Evolutionary conservation across 352 stramenopile species (phyloP).

Genomic region (Phytopythium helicoides): DNA sequence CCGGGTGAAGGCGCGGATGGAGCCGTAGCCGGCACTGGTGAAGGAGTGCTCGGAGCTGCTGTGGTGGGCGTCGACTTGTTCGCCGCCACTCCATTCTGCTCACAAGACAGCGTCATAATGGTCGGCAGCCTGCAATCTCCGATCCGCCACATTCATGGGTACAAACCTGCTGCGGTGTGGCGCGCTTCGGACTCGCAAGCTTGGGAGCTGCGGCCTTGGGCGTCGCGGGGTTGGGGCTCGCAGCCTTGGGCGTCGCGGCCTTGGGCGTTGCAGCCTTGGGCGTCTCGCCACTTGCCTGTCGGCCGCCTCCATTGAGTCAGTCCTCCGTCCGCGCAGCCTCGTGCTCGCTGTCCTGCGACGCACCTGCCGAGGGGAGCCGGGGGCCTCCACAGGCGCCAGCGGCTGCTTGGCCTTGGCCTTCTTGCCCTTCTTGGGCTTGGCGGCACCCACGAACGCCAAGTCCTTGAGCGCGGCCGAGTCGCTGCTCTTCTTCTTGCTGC

Average conservation of each 20-base stretch:
- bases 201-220: neutral
- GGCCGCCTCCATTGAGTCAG: too few species aligned
- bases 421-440: constrained; percentile 70
- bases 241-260: constrained; percentile 1
- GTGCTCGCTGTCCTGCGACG: constrained; percentile 7
- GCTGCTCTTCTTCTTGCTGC: constrained; percentile 77
- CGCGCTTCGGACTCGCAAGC: neutral
- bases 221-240: neutral
- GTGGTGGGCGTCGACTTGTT: neutral
- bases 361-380: too few species aligned
- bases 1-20: neutral
- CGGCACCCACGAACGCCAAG: constrained; percentile 50
- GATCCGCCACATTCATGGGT: neutral
- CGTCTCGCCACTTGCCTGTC: too few species aligned
- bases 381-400: neutral
- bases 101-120: too few species aligned
- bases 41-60: neutral
- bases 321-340: constrained; percentile 9
- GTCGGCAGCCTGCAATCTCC: too few species aligned
- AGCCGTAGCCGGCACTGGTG: neutral
- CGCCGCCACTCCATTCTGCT: neutral
- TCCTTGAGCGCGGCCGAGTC: constrained; percentile 70
- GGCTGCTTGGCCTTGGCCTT: constrained; percentile 32
- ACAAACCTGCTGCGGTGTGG: neutral
- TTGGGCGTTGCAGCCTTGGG: neutral